Conservation (phyloP, 768 basidiomycete genomes). For the Pholiota conissans region DNA sequence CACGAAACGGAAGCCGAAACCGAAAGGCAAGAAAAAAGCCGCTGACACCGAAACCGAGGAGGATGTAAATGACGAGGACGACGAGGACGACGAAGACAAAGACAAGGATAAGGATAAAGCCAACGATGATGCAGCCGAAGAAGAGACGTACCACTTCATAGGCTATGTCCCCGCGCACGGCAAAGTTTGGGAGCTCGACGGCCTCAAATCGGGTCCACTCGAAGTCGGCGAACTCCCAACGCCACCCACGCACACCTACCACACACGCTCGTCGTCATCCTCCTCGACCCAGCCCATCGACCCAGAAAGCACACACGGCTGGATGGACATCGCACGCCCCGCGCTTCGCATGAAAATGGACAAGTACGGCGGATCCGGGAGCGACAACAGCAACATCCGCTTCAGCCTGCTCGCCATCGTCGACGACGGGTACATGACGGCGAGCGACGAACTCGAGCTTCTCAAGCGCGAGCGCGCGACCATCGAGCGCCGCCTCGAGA, state of each 20-base stretch:
- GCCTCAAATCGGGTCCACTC: conserved; percentile 59
- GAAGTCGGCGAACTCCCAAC: conserved; percentile 58
- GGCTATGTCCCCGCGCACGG: conserved; percentile 62
- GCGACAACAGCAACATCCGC: conserved; percentile 46
- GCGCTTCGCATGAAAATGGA: conserved; percentile 63
- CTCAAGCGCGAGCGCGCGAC: conserved; percentile 45
- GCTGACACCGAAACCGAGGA: neutral
- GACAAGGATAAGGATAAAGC: conserved; percentile 18
- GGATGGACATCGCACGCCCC: conserved; percentile 65
- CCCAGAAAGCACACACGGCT: conserved; percentile 20
- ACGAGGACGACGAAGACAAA: conserved; percentile 33
- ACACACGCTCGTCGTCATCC: neutral
- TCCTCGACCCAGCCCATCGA: neutral
- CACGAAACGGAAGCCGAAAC: conserved; percentile 19
- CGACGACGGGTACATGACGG: conserved; percentile 45
- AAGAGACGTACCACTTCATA: conserved; percentile 64
- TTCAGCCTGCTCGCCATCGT: conserved; percentile 66
- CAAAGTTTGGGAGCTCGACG: conserved; percentile 73
- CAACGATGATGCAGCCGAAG: conserved; percentile 30
- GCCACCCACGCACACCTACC: neutral
- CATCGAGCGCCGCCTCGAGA: conserved; percentile 44
- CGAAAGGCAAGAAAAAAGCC: conserved; percentile 14
- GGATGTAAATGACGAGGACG: conserved; percentile 20
- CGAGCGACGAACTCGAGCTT: conserved; percentile 54
- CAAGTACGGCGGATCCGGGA: conserved; percentile 48